Evolutionary conservation across 2,329 filamentous ascomycete genomes (phyloP).

Genomic region (Juglanconis oblonga): DNA sequence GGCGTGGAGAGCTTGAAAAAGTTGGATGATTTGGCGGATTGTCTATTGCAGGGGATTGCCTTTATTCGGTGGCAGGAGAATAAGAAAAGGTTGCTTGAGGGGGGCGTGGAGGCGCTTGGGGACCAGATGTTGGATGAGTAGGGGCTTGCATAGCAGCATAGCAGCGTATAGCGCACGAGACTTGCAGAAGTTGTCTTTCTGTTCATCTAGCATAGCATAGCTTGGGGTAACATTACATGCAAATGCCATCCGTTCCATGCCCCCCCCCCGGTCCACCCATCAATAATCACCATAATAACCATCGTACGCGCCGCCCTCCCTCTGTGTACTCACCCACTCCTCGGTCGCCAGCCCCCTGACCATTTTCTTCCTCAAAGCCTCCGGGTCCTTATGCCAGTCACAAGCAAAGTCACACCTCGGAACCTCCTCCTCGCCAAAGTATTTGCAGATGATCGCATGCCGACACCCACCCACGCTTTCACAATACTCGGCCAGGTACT

Average conservation of each 20-base stretch:
- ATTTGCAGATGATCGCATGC: slow-evolving; percentile 70
- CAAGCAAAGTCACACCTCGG: slow-evolving; percentile 71
- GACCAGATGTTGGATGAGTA: slow-evolving; percentile 17
- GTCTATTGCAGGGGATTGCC: slow-evolving; percentile 71
- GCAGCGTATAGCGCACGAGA: neutral
- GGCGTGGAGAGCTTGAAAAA: slow-evolving; percentile 45
- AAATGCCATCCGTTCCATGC: neutral
- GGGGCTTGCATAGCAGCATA: no score
- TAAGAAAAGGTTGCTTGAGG: slow-evolving; percentile 30
- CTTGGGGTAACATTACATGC: slow-evolving; percentile 14
- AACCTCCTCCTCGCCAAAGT: slow-evolving; percentile 66
- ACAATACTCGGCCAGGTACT: slow-evolving; percentile 74
- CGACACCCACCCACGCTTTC: slow-evolving; percentile 72
- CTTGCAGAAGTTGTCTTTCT: neutral
- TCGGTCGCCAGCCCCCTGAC: slow-evolving; percentile 54
- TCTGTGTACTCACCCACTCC: slow-evolving; percentile 63
- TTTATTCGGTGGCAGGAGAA: slow-evolving; percentile 76
- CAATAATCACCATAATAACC: slow-evolving; percentile 48
- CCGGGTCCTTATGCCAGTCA: slow-evolving; percentile 71
- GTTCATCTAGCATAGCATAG: neutral
- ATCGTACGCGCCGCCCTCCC: slow-evolving; percentile 56
- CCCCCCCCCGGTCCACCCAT: neutral
- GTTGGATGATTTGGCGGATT: slow-evolving; percentile 79
- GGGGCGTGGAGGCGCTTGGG: slow-evolving; percentile 27
- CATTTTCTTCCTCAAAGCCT: slow-evolving; percentile 56